phyloP scores from a whole-genome alignment of 371 early-diverging fungal species.

The Capniomyces stellatus region DNA sequence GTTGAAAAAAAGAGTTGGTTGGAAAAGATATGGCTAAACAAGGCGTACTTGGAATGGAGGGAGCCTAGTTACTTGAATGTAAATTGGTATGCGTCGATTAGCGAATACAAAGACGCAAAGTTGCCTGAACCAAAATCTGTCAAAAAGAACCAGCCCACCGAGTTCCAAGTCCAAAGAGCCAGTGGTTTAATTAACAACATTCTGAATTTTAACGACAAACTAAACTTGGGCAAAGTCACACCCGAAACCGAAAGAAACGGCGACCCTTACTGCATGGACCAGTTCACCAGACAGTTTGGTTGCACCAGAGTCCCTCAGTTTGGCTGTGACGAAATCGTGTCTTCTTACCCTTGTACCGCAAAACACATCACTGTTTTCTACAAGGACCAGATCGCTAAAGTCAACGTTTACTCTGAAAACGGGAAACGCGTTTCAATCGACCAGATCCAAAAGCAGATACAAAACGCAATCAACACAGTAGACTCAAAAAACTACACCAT shows the following conservation, averaged over 20 bases:
- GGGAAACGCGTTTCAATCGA: conserved; percentile 45
- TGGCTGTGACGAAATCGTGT: conserved; percentile 45
- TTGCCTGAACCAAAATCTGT: neutral
- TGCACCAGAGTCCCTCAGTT: conserved; percentile 50
- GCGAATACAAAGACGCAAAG: conserved; percentile 30
- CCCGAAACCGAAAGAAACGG: conserved; percentile 18
- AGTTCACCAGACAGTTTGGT: conserved; percentile 70
- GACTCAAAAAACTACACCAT: conserved; percentile 10
- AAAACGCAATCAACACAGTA: conserved; percentile 36
- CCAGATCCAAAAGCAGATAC: conserved; percentile 45
- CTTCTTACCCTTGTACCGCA: conserved; percentile 46
- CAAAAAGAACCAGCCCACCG: conserved; percentile 33
- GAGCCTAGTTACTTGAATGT: conserved; percentile 65
- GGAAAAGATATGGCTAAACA: conserved; percentile 66
- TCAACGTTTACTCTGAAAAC: conserved; percentile 46
- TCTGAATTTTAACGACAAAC: conserved; percentile 46
- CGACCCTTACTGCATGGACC: conserved; percentile 76
- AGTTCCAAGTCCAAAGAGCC: conserved; percentile 57
- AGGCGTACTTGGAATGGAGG: conserved; percentile 80
- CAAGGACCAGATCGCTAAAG: conserved; percentile 60
- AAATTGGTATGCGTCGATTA: conserved; percentile 70
- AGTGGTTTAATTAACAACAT: conserved; percentile 48
- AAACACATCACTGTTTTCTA: conserved; percentile 67
- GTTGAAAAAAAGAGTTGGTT: conserved; percentile 59
- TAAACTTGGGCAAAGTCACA: conserved; percentile 38